These are phyloP conservation scores for Rhynchosporium agropyri DNA, from an alignment of 2,329 filamentous ascomycete genomes.

Conservation along the genomic window DNA sequence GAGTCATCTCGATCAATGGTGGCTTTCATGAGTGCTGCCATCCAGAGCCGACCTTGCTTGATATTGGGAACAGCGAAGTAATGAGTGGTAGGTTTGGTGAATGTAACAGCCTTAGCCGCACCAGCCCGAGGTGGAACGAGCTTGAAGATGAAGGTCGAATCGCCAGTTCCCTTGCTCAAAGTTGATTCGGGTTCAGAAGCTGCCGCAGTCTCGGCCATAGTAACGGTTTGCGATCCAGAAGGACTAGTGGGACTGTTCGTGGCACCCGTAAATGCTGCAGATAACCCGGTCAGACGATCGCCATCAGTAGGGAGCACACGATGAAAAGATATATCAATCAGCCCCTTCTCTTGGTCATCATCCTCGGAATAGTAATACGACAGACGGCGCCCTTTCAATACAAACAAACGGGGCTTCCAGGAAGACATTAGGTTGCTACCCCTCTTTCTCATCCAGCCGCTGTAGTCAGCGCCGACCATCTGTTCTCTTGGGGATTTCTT, in stretches of 20 bases:
- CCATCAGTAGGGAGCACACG: conserved; percentile 94
- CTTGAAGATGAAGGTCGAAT: conserved; percentile 96
- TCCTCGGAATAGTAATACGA: conserved; percentile 96
- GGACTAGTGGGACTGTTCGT: conserved; percentile 62
- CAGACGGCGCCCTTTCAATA: conserved; percentile 85
- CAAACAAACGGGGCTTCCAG: conserved; percentile 96
- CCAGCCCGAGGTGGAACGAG: conserved; percentile 87
- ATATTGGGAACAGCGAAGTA: conserved; percentile 96
- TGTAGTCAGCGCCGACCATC: conserved; percentile 86
- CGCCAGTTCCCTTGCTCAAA: conserved; percentile 48
- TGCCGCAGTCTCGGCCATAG: conserved; percentile 49
- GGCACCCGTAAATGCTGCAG: conserved; percentile 90
- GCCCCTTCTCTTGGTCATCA: conserved; percentile 88
- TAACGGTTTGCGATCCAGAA: conserved; percentile 50
- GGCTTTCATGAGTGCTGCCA: conserved; percentile 98
- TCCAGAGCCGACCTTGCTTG: conserved; percentile 88
- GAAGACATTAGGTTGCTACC: conserved; percentile 95
- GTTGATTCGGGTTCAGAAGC: conserved; percentile 44
- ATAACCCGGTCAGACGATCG: conserved; percentile 85
- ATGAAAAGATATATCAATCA: conserved; percentile 98
- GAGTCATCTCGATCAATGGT: conserved; percentile 92
- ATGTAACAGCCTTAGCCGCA: conserved; percentile 88
- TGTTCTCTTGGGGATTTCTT: conserved; percentile 82
- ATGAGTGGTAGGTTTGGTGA: conserved; percentile 95
- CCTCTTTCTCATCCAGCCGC: conserved; percentile 99